Evolutionary conservation across 306 rosid genomes (phyloP).

Genomic region (Pueraria montana): DNA sequence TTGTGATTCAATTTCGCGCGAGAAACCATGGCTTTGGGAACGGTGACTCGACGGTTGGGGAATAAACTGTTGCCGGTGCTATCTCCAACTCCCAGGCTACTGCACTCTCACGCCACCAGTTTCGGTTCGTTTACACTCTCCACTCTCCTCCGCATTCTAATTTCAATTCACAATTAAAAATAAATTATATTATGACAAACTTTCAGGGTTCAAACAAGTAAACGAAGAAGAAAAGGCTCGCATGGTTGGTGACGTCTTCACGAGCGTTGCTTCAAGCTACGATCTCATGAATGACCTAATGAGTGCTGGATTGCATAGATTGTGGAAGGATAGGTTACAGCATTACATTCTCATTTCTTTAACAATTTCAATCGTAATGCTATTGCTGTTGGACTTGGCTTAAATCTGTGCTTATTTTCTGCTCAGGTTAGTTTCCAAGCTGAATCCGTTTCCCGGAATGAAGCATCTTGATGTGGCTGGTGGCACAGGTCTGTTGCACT

Average conservation of each 20-base stretch:
- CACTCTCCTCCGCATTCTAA: slow-evolving; percentile 3
- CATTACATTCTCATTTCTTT: neutral
- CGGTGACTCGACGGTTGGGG: slow-evolving; percentile 60
- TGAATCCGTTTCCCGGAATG: slow-evolving; percentile 97
- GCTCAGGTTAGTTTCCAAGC: slow-evolving; percentile 83
- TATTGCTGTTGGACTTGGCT: slow-evolving; percentile 28
- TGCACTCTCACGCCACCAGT: slow-evolving; percentile 93
- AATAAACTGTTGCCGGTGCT: slow-evolving; percentile 61
- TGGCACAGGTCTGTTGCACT: slow-evolving; percentile 79
- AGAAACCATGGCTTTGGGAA: slow-evolving; percentile 71
- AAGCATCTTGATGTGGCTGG: slow-evolving; percentile 98
- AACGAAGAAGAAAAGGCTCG: slow-evolving; percentile 90
- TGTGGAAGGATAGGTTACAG: slow-evolving; percentile 93
- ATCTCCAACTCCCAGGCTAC: slow-evolving; percentile 64
- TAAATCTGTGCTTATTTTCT: slow-evolving; percentile 29
- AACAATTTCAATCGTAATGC: neutral
- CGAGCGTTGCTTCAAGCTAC: slow-evolving; percentile 86
- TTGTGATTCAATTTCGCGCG: neutral
- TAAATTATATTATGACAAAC: neutral
- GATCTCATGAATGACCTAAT: slow-evolving; percentile 94
- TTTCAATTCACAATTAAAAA: slow-evolving; percentile 17
- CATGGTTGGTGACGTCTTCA: slow-evolving; percentile 89
- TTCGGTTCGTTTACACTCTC: slow-evolving; percentile 69
- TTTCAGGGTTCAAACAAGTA: slow-evolving; percentile 85
- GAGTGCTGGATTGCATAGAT: slow-evolving; percentile 94